phyloP scores from a whole-genome alignment of 805 yeast genomes.

The Vanderwaltozyma polyspora region DNA sequence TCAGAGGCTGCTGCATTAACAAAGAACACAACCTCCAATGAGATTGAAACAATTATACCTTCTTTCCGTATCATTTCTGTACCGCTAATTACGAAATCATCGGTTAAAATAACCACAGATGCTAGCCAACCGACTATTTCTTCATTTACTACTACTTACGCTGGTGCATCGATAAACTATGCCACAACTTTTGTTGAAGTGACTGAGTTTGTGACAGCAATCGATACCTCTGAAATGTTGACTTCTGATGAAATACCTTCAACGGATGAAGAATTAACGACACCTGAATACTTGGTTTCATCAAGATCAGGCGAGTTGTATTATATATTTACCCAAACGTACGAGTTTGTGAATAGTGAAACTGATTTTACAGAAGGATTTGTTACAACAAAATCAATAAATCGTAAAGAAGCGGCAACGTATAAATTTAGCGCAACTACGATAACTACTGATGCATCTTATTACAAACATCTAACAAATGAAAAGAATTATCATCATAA shows the following conservation, averaged over 20 bases:
- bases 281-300: neutral
- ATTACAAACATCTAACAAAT: neutral
- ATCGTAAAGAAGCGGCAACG: conserved; percentile 8
- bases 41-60: no score
- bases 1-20: no score
- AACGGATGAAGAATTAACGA: neutral
- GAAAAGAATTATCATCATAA: neutral
- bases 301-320: neutral
- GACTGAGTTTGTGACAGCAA: no score
- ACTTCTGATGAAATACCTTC: neutral
- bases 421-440: neutral
- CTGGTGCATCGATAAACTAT: no score
- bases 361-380: conserved; percentile 14
- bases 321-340: conserved; percentile 12
- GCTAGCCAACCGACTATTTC: no score
- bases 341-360: conserved; percentile 11
- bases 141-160: no score
- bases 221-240: no score
- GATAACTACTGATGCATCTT: conserved; percentile 1
- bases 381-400: conserved; percentile 9
- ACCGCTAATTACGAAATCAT: no score
- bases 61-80: no score
- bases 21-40: no score
- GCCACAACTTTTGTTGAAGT: no score
- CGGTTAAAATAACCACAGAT: no score